Evolutionary conservation across 1,284 basidiomycete species (phyloP), one percentile per base, ranked within the genome.

Genomic region (Marasmius fiardii): DNA sequence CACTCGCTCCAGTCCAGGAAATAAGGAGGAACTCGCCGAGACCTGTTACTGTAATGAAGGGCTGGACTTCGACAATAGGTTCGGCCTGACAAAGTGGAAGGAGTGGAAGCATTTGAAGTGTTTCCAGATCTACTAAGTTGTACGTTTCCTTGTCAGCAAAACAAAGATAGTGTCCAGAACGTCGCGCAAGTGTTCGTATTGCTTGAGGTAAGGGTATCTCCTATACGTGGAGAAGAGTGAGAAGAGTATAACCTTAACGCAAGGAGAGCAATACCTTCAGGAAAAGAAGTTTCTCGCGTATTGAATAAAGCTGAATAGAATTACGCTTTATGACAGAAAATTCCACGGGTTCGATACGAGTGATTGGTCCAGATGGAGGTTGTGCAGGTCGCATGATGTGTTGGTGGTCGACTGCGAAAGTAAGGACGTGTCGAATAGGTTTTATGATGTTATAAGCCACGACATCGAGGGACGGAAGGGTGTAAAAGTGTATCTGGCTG

Each of bases 401-500:
- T 47, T 85, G 77, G 50, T 94, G 85, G 65, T 97, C 93, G 1
- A 95, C 83, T 0, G 90, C 85, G 58, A 95, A 84, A 0, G 86
- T 77, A 16, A 90, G 73, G 3, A 92, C 88, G 54, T 93, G 86
- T 41, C 92, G 81, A 26, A 96, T 79, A 1, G 92, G 87, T 57
- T 88, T 87, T 60, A 92, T 86, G 10, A 82, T 79, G 59, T 84
- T 82, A 6, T 66, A 72, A 8, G 85, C 78, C 0, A 92, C 75
- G 0, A 83, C 80, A 58, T 94, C 90, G 23, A 96, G 79, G 2
- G 84, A 81, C 0, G 93, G 93, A 1, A 95, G 73, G 0, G 83
- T 80, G 63, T 92, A 91, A 63, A 95, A 87, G 64, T 90, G 82
- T 2, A 96, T 71, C 58, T 90, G 88, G 54, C 81, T 84, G 62